A percentile compares a stretch with the other conserved stretches of the same genome.
phyloP scores from a whole-genome alignment of 2,329 filamentous ascomycete species.

The Trichoderma semiorbis region DNA sequence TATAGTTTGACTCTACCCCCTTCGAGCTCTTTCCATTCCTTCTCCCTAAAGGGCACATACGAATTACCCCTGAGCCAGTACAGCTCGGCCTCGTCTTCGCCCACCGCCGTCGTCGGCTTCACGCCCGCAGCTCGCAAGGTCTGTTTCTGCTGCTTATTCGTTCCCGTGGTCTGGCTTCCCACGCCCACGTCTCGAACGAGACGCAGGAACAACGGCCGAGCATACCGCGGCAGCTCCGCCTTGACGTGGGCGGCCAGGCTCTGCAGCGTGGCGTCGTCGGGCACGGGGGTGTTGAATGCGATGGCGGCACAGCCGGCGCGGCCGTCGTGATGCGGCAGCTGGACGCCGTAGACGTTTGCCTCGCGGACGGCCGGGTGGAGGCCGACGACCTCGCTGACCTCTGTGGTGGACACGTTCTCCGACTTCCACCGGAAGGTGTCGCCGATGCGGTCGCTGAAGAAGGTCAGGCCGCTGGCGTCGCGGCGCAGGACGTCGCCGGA shows the following conservation, averaged over 20 bases:
- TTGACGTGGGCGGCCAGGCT: conserved; percentile 59
- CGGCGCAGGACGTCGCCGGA: conserved; percentile 77
- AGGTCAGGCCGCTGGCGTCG: conserved; percentile 67
- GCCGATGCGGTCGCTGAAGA: conserved; percentile 77
- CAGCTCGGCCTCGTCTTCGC: conserved; percentile 34
- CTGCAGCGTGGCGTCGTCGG: conserved; percentile 45
- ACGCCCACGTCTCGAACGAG: conserved; percentile 55
- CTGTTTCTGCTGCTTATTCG: conserved; percentile 86
- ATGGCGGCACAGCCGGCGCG: conserved; percentile 78
- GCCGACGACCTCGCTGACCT: conserved; percentile 74
- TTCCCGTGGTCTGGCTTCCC: conserved; percentile 67
- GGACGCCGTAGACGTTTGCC: conserved; percentile 82
- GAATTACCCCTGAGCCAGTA: conserved; percentile 63
- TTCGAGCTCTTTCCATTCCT: conserved; percentile 66
- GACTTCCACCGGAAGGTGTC: conserved; percentile 80
- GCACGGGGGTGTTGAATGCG: conserved; percentile 45
- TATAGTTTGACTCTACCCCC: conserved; percentile 69
- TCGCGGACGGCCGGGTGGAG: conserved; percentile 64
- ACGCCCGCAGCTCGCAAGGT: conserved; percentile 69
- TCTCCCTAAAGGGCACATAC: conserved; percentile 64
- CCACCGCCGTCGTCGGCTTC: conserved; percentile 44
- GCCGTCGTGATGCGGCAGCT: conserved; percentile 76
- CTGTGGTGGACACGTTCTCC: conserved; percentile 77
- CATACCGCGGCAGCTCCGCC: conserved; percentile 64
- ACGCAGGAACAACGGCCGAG: conserved; percentile 74